Conservation (phyloP, 345 rosid genomes). For the Sisymbrium altissimum region DNA sequence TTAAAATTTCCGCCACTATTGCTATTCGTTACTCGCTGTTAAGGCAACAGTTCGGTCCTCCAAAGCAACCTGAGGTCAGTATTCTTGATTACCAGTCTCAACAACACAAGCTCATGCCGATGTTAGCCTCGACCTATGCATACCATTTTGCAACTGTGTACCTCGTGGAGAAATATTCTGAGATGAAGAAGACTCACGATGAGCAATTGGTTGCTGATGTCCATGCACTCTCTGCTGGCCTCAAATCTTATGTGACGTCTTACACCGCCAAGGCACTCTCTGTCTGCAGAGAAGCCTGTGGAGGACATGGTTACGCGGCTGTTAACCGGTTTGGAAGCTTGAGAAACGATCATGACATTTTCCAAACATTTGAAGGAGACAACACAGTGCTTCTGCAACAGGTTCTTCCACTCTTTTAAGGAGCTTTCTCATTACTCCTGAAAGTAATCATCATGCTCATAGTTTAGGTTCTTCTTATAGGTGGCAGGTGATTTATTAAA, state of each 20-base stretch:
- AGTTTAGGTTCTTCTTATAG: constrained; percentile 39
- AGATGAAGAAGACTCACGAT: constrained; percentile 78
- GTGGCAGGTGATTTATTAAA: constrained; percentile 91
- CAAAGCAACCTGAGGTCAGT: constrained; percentile 91
- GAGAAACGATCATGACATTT: constrained; percentile 97
- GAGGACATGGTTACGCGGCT: constrained; percentile 99
- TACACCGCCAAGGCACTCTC: constrained; percentile 85
- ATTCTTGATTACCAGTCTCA: constrained; percentile 99
- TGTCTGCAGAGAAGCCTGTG: constrained; percentile 94
- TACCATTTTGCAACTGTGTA: constrained; percentile 77
- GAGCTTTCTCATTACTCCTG: constrained; percentile 6
- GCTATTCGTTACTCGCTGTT: constrained; percentile 85
- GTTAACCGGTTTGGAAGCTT: constrained; percentile 93
- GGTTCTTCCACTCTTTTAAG: constrained; percentile 33
- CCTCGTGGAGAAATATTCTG: constrained; percentile 73
- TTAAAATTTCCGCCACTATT: constrained; percentile 75
- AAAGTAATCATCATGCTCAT: not conserved
- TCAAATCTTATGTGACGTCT: constrained; percentile 89
- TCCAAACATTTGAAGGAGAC: constrained; percentile 99
- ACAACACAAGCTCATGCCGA: constrained; percentile 99
- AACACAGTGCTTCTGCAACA: constrained; percentile 97
- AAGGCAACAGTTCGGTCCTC: constrained; percentile 98
- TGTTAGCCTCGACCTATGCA: constrained; percentile 94
- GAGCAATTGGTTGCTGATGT: constrained; percentile 87
- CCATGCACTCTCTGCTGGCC: constrained; percentile 95